Base-by-base conservation (phyloP, 495 filamentous ascomycete genomes). In the Penicillium salamii region DNA sequence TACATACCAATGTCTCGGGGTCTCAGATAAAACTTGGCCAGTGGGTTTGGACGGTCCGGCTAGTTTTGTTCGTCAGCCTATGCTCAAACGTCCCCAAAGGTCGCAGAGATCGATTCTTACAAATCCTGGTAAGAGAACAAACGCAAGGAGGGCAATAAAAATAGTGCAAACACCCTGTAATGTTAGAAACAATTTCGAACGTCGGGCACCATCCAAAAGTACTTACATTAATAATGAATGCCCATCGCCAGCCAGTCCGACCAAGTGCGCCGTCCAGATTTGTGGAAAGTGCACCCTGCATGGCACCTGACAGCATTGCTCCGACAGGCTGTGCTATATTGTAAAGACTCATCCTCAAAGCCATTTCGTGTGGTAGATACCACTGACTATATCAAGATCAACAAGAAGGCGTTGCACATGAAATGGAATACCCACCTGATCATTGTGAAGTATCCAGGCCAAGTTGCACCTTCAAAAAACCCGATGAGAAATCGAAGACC, bases 291-390 rank as follows among this genome's bases (percentile, higher is more conserved):
- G 52, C 52, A n/a, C 52, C 61, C 24, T 65, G 61, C 23, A 61
- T 49, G 7, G 52, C 54, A 8, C 61, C 61, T 1, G 57, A 64
- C 8, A 65, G 36, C 61, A 65, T 65, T 3, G 58, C 49, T 3
- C 53, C 54, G 15, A 55, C 40, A 0, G 58, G 55, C 37, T 58
- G 56, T 2, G 54, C 54, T 21, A 57, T 57, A 29, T 57, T 57
- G 18, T 53, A 57, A 3, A 57, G 23, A 40, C 54, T 57, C 54
- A 57, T 57, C 3, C 54, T 29, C 2, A 57, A 31, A 36, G 49
- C 54, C 39, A 57, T 48, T 32, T 57, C 49, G 31, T 52, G 43
- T 0, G 49, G 49, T 5, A 57, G 32, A 21, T 57, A 57, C 54
- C 54, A 57, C 49, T 57, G 54, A 21, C 54, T 57, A 29, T 14